phyloP scores from a whole-genome alignment of 2,329 filamentous ascomycete species.

The Fusarium cyanostomum region DNA sequence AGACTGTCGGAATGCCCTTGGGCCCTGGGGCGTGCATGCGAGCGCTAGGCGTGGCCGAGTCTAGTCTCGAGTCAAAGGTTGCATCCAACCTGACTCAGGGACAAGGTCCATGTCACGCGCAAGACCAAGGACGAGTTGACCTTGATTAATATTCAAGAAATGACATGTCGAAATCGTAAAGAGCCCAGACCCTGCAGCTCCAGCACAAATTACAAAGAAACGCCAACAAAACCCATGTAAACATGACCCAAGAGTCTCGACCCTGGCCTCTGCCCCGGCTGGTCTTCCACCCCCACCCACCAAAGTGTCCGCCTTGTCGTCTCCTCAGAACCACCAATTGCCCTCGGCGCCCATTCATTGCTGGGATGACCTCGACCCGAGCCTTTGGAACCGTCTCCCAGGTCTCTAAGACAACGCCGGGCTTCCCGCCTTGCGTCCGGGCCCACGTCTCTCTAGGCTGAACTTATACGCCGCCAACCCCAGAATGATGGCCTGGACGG shows the following conservation, averaged over 20 bases:
- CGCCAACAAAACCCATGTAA: not conserved
- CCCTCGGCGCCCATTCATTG: not conserved
- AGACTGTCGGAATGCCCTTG: constrained; percentile 21
- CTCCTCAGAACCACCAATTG: not conserved
- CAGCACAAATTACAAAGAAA: constrained; percentile 8
- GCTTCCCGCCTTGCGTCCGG: constrained; percentile 49
- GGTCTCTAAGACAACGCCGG: constrained; percentile 38
- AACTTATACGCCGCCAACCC: constrained; percentile 57
- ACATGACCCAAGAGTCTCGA: constrained; percentile 18
- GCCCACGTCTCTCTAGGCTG: constrained; percentile 54
- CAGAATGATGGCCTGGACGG: constrained; percentile 62
- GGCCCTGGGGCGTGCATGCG: not conserved
- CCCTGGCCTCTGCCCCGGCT: not conserved
- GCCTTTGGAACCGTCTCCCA: constrained; percentile 8
- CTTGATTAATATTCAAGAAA: constrained; percentile 30
- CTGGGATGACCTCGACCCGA: constrained; percentile 11
- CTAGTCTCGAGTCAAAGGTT: not conserved
- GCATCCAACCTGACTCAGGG: not conserved
- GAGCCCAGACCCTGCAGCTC: constrained; percentile 20
- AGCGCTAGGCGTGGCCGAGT: constrained; percentile 25
- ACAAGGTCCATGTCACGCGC: constrained; percentile 6
- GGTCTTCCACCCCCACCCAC: not conserved
- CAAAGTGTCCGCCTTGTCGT: not conserved
- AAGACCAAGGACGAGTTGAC: constrained; percentile 10
- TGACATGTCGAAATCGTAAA: constrained; percentile 27